These are phyloP conservation scores for Aspergillus pseudotamarii DNA, from an alignment of 2,329 filamentous ascomycete genomes.

Conservation along the genomic window DNA sequence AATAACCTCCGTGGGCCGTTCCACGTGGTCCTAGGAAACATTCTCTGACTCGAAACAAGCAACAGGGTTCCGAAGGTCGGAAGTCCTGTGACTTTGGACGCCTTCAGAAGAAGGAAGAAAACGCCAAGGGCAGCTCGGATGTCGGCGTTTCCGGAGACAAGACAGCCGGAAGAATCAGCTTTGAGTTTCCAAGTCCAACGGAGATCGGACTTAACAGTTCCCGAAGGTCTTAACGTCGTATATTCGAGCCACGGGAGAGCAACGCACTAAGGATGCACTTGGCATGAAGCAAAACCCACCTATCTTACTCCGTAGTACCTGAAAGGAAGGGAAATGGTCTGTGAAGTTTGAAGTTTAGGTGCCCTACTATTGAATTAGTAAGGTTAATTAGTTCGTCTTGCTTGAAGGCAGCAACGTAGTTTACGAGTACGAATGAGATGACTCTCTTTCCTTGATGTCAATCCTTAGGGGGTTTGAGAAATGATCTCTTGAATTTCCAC, in stretches of 20 bases:
- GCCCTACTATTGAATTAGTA: neutral
- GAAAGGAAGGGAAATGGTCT: neutral
- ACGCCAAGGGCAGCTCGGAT: neutral
- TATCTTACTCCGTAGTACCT: neutral
- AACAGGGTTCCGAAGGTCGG: neutral
- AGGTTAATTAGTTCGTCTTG: neutral
- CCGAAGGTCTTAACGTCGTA: slow-evolving; percentile 10
- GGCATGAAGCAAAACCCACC: neutral
- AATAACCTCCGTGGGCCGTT: neutral
- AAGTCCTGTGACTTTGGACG: neutral
- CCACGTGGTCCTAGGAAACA: neutral
- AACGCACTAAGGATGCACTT: slow-evolving; percentile 1
- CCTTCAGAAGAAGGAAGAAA: neutral
- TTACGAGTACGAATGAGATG: slow-evolving; percentile 4
- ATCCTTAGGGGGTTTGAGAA: neutral
- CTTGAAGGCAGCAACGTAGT: slow-evolving; percentile 1
- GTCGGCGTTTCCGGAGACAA: slow-evolving; percentile 2
- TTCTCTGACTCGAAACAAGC: neutral
- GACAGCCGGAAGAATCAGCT: slow-evolving; percentile 7
- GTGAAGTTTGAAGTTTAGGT: neutral
- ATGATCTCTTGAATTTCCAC: neutral
- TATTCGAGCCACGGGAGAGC: slow-evolving; percentile 4
- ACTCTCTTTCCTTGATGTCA: neutral
- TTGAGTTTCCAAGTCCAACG: neutral
- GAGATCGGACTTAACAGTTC: slow-evolving; percentile 22